Base-by-base conservation (phyloP, 306 rosid genomes). In the Lablab purpureus region DNA sequence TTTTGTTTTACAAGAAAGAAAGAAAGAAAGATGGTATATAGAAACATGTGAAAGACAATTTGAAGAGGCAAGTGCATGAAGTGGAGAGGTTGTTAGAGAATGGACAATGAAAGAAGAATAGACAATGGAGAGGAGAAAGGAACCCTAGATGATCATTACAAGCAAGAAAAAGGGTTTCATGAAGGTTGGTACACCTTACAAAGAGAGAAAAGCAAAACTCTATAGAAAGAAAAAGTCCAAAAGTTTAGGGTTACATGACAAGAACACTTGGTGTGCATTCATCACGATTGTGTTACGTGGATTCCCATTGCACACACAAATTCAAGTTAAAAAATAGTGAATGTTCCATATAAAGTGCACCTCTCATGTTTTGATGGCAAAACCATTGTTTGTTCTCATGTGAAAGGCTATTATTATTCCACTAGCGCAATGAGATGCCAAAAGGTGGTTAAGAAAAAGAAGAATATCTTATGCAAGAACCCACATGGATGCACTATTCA, bases 181-280 rank as follows among this genome's bases (percentile, higher is more conserved):
- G 19, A 50, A 32, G 67, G 77, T 75, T 67, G 74, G 59, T 60
- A 25, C 28, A 82, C 74, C 78, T 2, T 4, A 28, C 13, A 30
- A 17, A 7, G n/a, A 37, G 5, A 15, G 9, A 62, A 2, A 30
- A 30, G 7, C 8, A 6, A 59, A 36, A n/a, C 6, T 32, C 5
- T 0, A 11, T 5, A 47, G n/a, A 22, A 37, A 81, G 36, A 21
- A 41, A 10, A 2, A 40, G 41, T 49, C 60, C 37, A 37, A 47
- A 52, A 17, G 59, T 2, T 12, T 9, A 9, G 25, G 32, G 18
- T n/a, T 32, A 28, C 34, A 32, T 22, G 76, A 65, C 11, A 17
- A 32, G 17, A 17, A 30, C 50, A 23, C 25, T 1, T 22, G 15
- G 21, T 36, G 54, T 23, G 40, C 14, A 15, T 51, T 54, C 14